Conservation (phyloP, 352 stramenopile species). For the Pythium aristosporum region DNA sequence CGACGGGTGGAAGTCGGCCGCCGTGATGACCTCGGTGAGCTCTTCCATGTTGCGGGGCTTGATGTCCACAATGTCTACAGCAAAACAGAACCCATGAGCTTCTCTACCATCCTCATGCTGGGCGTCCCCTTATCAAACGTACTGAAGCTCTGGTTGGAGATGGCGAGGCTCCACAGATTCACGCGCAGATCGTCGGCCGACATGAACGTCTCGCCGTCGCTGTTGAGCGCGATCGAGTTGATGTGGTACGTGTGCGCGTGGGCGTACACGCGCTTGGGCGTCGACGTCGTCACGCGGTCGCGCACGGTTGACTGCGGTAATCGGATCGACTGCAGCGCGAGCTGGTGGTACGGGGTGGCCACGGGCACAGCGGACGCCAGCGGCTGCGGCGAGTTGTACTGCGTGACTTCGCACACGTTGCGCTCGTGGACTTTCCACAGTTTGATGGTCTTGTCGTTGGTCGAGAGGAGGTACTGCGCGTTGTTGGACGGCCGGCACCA, state of each 20-base stretch:
- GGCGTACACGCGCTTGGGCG: slow-evolving; percentile 83
- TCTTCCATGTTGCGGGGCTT: slow-evolving; percentile 97
- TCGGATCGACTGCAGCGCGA: slow-evolving; percentile 36
- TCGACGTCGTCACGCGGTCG: slow-evolving; percentile 67
- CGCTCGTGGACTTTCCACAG: slow-evolving; percentile 93
- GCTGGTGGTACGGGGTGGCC: slow-evolving; percentile 8
- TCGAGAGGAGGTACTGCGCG: slow-evolving; percentile 92
- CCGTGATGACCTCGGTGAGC: slow-evolving; percentile 96
- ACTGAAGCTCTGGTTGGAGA: slow-evolving; percentile 91
- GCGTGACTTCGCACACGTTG: slow-evolving; percentile 70
- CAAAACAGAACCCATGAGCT: neutral
- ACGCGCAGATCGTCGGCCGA: slow-evolving; percentile 95
- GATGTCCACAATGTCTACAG: slow-evolving; percentile 94
- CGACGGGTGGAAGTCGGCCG: slow-evolving; percentile 92
- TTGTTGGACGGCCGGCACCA: slow-evolving; percentile 90
- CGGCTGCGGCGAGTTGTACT: slow-evolving; percentile 55
- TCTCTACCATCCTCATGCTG: neutral
- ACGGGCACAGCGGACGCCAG: neutral
- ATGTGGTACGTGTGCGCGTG: slow-evolving; percentile 98
- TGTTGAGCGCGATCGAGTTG: slow-evolving; percentile 94
- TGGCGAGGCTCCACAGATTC: slow-evolving; percentile 94
- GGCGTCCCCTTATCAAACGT: slow-evolving; percentile 14
- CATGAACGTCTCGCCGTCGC: slow-evolving; percentile 95
- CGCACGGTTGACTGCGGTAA: slow-evolving; percentile 55
- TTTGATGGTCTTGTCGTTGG: slow-evolving; percentile 98